Conservation (phyloP, 2,329 filamentous ascomycete species). For the Venturia aucupariae region DNA sequence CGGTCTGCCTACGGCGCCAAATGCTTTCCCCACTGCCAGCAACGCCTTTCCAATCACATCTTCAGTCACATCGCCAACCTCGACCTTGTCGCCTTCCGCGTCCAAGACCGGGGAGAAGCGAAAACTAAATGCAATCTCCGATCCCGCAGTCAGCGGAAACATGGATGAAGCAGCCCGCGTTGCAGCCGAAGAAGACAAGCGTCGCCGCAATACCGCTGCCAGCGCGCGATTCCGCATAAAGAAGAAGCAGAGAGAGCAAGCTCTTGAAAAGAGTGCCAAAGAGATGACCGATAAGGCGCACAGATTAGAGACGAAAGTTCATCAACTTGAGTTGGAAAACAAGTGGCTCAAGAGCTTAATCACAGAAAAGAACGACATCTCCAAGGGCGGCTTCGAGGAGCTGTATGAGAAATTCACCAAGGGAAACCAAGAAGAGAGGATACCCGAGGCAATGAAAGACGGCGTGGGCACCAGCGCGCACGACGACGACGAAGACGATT, state of each 20-base stretch:
- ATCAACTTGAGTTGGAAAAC: conserved; percentile 44
- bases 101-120: conserved; percentile 34
- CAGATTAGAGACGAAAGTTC: conserved; percentile 36
- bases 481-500: not conserved
- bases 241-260: conserved; percentile 47
- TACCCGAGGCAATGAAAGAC: not conserved
- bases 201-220: conserved; percentile 44
- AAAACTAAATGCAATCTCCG: conserved; percentile 31
- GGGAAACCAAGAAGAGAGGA: conserved; percentile 1
- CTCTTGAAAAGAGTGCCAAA: conserved; percentile 41
- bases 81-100: conserved; percentile 21
- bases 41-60: conserved; percentile 13
- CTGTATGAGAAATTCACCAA: conserved; percentile 12
- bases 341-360: conserved; percentile 44
- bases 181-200: conserved; percentile 45
- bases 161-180: conserved; percentile 38
- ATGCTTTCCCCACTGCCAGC: conserved; percentile 7
- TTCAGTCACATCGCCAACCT: conserved; percentile 17
- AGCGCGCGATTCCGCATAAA: conserved; percentile 44
- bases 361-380: conserved; percentile 33
- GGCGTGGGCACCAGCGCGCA: not conserved
- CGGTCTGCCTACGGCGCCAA: conserved; percentile 7
- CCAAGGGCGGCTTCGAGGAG: conserved; percentile 10
- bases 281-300: conserved; percentile 41
- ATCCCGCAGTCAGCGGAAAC: conserved; percentile 24